Conservation (phyloP, 305 asterid species). For the Solanum hybrid region DNA sequence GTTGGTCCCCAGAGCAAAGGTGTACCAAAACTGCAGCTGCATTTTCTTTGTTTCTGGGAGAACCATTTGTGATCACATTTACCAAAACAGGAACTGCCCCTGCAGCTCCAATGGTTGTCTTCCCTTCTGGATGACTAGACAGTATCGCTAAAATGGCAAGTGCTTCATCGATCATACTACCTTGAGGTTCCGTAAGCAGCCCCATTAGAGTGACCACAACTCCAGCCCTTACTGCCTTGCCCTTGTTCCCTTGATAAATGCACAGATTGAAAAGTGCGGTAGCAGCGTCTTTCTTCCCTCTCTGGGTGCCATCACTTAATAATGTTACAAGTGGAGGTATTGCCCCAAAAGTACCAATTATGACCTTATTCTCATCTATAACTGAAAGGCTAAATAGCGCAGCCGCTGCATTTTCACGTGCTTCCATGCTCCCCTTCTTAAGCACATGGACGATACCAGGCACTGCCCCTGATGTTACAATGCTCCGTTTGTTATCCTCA, state of each 20-base stretch:
- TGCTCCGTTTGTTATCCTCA: slow-evolving; percentile 75
- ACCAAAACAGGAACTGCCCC: slow-evolving; percentile 78
- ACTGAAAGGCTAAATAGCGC: slow-evolving; percentile 91
- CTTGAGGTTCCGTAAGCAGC: slow-evolving; percentile 69
- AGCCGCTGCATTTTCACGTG: slow-evolving; percentile 93
- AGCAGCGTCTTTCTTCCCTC: slow-evolving; percentile 94
- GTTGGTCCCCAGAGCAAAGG: slow-evolving; percentile 71
- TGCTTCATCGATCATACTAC: slow-evolving; percentile 83
- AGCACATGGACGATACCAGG: slow-evolving; percentile 90
- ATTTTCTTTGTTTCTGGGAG: slow-evolving; percentile 82
- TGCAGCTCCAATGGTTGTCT: slow-evolving; percentile 68
- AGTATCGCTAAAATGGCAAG: slow-evolving; percentile 84
- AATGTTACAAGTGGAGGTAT: slow-evolving; percentile 74
- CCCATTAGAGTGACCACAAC: slow-evolving; percentile 73
- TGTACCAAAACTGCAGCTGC: slow-evolving; percentile 89
- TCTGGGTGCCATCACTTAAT: slow-evolving; percentile 64
- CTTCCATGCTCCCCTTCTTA: slow-evolving; percentile 82
- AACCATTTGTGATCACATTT: slow-evolving; percentile 59
- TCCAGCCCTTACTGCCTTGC: slow-evolving; percentile 88
- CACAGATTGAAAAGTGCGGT: slow-evolving; percentile 89
- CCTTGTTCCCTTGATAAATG: slow-evolving; percentile 95
- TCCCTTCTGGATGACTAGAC: slow-evolving; percentile 80
- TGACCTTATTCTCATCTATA: slow-evolving; percentile 73
- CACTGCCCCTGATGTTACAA: slow-evolving; percentile 71
- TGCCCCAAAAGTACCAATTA: slow-evolving; percentile 75